A percentile compares a stretch with the other conserved stretches of the same genome.
phyloP scores from a whole-genome alignment of 2,329 filamentous ascomycete genomes.

The Colletotrichum gigasporum region DNA sequence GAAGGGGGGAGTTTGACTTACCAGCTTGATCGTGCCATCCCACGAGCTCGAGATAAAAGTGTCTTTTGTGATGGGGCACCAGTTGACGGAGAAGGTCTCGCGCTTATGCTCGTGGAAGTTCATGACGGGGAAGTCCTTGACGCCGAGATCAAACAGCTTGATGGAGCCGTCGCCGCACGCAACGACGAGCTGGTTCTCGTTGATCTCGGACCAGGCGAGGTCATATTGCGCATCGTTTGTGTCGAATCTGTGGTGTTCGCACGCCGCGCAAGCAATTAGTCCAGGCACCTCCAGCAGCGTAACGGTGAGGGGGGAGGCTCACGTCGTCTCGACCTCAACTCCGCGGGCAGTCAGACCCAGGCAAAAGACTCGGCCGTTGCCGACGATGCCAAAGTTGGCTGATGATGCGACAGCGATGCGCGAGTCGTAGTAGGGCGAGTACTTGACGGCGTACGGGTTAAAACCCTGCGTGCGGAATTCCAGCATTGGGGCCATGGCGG shows the following conservation, averaged over 20 bases:
- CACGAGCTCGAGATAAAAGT: conserved; percentile 92
- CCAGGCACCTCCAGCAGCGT: not conserved
- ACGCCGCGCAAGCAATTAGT: too few relatives aligned
- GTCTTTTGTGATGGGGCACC: conserved; percentile 92
- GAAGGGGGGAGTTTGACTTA: conserved; percentile 43
- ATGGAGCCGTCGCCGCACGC: conserved; percentile 94
- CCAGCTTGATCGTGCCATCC: conserved; percentile 95
- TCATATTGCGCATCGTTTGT: conserved; percentile 98
- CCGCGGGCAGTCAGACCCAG: conserved; percentile 85
- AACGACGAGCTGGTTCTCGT: conserved; percentile 92
- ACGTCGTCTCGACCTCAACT: conserved; percentile 86
- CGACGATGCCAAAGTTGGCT: conserved; percentile 97
- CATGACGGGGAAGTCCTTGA: conserved; percentile 86
- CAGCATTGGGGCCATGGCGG: conserved; percentile 72
- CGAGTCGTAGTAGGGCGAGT: conserved; percentile 97
- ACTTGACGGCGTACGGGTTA: conserved; percentile 97
- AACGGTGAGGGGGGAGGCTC: conserved; percentile 37
- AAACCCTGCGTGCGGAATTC: conserved; percentile 93
- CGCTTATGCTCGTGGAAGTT: conserved; percentile 94
- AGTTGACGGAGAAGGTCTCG: conserved; percentile 91
- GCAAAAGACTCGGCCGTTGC: conserved; percentile 90
- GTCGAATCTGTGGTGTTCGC: conserved; percentile 79
- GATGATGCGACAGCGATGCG: conserved; percentile 88
- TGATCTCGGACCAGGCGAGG: conserved; percentile 92
- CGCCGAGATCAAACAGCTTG: conserved; percentile 89